Evolutionary conservation across 1,284 basidiomycete genomes (phyloP), one percentile per base, ranked within the genome.

Genomic region (Leccinum laetum): DNA sequence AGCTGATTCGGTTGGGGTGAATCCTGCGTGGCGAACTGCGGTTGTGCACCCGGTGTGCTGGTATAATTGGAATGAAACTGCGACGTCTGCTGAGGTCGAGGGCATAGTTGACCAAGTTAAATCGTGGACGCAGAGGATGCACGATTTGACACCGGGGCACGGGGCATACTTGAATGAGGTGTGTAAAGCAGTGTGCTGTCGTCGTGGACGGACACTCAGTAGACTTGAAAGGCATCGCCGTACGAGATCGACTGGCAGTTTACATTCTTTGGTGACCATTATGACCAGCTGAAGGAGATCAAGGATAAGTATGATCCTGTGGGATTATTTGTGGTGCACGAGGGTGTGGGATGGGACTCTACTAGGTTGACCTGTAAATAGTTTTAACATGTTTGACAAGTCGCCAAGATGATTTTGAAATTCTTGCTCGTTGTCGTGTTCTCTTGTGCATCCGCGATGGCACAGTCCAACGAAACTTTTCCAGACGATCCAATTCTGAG

Each of bases 401-500:
- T 18, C 14, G 24, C 16, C 26, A 39, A 24, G 55, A 60, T 37
- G 64, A 32, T 39, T 13, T 39, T 7, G 55, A 21, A 13, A 9
- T 18, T 11, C n/a, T 29, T 7, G 53, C 53, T 73, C 5, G 18
- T 49, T 6, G n/a, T 49, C 46, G 10, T 63, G 41, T 14, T 67
- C 41, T 60, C 60, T 13, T 55, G 72, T 10, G 58, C 61, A 44
- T 56, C 37, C 16, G 69, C 21, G 11, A 75, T 77, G 73, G 76
- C 65, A 0, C 73, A 68, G 56, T 61, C 60, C 0, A 89, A 65
- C 52, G 4, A 1, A 4, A 24, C 63, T 0, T 83, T 74, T 24
- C 3, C 73, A 0, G 60, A 64, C 1, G 92, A 96, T 75, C 94
- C 94, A 1, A 93, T 93, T 72, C 85, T 95, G 44, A 68, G 80